phyloP scores from a whole-genome alignment of 1,284 basidiomycete species.

The Pseudozyma thailandica region DNA sequence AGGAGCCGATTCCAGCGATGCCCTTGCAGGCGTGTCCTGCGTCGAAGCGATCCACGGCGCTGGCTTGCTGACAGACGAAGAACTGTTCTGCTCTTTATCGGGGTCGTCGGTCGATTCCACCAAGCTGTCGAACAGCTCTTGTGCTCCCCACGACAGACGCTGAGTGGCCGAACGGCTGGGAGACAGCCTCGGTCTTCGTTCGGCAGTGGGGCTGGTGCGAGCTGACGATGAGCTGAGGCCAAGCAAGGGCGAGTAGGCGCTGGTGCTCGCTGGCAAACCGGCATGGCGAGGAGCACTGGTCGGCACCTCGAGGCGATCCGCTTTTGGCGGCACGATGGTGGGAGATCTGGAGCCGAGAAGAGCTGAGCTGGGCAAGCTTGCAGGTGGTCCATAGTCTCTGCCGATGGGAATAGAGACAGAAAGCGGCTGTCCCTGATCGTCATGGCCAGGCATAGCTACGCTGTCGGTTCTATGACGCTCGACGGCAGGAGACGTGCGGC shows the following conservation, averaged over 20 bases:
- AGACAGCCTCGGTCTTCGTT: constrained; percentile 32
- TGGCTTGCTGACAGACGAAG: constrained; percentile 18
- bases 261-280: constrained; percentile 34
- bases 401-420: constrained; percentile 42
- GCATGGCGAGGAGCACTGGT: constrained; percentile 23
- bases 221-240: constrained; percentile 30
- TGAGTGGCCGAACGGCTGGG: constrained; percentile 25
- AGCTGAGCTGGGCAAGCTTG: constrained; percentile 41
- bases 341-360: constrained; percentile 48
- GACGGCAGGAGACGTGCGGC: constrained; percentile 48
- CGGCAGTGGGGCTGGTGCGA: constrained; percentile 28
- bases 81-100: neutral
- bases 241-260: constrained; percentile 50
- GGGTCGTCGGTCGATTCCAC: constrained; percentile 13
- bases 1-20: constrained; percentile 22
- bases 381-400: constrained; percentile 27
- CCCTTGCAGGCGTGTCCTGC: constrained; percentile 34
- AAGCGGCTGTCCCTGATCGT: constrained; percentile 35
- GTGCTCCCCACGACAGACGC: constrained; percentile 46
- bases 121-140: constrained; percentile 51
- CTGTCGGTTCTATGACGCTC: constrained; percentile 20
- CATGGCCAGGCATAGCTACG: constrained; percentile 29
- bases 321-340: constrained; percentile 8
- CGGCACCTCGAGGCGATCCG: constrained; percentile 26
- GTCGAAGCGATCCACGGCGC: constrained; percentile 61